Conservation (phyloP, 1,284 basidiomycete species). For the Cutaneotrichosporon cyanovorans region DNA sequence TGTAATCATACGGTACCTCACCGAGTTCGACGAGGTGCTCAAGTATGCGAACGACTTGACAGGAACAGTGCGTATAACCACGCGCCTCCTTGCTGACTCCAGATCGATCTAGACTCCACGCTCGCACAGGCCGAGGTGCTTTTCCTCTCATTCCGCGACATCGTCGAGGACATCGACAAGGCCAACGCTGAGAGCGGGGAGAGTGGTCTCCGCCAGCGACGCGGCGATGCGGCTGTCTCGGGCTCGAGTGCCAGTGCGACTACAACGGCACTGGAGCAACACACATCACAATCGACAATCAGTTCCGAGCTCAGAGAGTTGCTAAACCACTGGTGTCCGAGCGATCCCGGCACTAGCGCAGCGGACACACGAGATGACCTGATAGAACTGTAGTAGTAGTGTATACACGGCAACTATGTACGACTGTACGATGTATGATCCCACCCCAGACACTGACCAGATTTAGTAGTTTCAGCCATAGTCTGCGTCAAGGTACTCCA, state of each 20-base stretch:
- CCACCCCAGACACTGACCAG: too few species aligned
- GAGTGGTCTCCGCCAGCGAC: not conserved
- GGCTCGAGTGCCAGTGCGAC: not conserved
- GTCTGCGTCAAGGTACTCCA: too few species aligned
- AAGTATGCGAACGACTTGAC: slow-evolving; percentile 93
- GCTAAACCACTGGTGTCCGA: slow-evolving; percentile 11
- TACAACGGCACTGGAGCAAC: slow-evolving; percentile 2
- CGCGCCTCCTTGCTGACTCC: slow-evolving; percentile 6
- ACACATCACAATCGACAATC: not conserved
- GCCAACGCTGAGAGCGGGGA: slow-evolving; percentile 6
- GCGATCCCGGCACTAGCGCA: too few species aligned
- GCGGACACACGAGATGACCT: too few species aligned
- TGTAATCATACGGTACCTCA: slow-evolving; percentile 84
- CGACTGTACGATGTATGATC: too few species aligned
- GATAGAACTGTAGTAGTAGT: not conserved
- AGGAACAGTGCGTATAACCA: slow-evolving; percentile 54
- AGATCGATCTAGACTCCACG: slow-evolving; percentile 81
- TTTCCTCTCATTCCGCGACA: slow-evolving; percentile 51
- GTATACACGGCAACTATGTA: not conserved
- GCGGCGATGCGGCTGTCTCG: not conserved
- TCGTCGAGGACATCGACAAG: slow-evolving; percentile 77
- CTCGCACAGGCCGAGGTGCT: slow-evolving; percentile 89
- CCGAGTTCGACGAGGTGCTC: slow-evolving; percentile 62
- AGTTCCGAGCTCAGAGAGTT: slow-evolving; percentile 14
- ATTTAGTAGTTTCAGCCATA: too few species aligned